These are phyloP conservation scores for Zoysia pacifica DNA, from an alignment of 176 grass and related monocot genomes.

Conservation along the genomic window DNA sequence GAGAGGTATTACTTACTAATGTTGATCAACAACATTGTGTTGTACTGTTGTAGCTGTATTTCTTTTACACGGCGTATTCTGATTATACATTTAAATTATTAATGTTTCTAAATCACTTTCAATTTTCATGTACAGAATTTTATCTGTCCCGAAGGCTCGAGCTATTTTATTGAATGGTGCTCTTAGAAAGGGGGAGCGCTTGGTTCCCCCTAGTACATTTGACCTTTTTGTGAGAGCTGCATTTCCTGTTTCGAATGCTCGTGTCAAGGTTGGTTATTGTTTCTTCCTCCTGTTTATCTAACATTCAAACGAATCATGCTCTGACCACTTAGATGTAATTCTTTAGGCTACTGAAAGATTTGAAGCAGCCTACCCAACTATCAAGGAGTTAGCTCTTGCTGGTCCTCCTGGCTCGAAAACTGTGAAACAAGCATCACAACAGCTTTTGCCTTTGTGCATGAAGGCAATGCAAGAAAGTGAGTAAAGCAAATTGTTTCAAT, in stretches of 20 bases:
- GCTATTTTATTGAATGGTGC: slow-evolving; percentile 81
- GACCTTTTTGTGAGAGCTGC: slow-evolving; percentile 77
- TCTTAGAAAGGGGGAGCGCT: slow-evolving; percentile 85
- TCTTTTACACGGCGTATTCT: background rate
- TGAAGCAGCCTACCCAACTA: slow-evolving; percentile 73
- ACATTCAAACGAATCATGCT: slow-evolving; percentile 6
- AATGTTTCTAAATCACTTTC: background rate
- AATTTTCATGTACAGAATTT: slow-evolving; percentile 53
- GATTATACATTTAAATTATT: background rate
- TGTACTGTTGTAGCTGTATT: background rate
- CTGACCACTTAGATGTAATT: slow-evolving; percentile 17
- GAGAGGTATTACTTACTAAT: slow-evolving; percentile 64
- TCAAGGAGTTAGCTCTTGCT: slow-evolving; percentile 87
- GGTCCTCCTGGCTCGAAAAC: slow-evolving; percentile 80
- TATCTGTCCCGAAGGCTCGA: slow-evolving; percentile 71
- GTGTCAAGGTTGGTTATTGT: slow-evolving; percentile 61
- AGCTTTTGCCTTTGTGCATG: slow-evolving; percentile 69
- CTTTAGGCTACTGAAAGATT: slow-evolving; percentile 94
- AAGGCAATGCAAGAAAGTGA: slow-evolving; percentile 97
- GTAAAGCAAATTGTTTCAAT: slow-evolving; percentile 14
- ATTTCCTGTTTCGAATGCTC: slow-evolving; percentile 61
- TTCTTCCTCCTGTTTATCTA: background rate
- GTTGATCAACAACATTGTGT: background rate
- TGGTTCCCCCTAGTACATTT: slow-evolving; percentile 73
- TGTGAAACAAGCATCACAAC: slow-evolving; percentile 86